Base-by-base conservation (phyloP, 768 basidiomycete genomes). In the Leccinum pellstonianum region DNA sequence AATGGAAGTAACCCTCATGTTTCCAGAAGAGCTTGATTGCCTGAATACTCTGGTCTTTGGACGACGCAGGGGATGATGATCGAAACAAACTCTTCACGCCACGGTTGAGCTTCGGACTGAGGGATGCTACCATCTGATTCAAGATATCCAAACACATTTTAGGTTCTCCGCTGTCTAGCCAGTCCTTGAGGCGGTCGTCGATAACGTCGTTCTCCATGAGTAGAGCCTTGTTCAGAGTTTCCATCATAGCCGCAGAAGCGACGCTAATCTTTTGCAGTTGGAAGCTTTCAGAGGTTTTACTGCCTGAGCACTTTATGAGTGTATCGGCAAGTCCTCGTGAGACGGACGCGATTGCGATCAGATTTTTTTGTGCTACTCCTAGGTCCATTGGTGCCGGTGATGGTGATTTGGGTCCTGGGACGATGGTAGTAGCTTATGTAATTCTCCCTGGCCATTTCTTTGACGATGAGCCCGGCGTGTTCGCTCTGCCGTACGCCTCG, bases 391-490 rank as follows among this genome's bases (percentile, higher is more conserved):
- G 25, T 27, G 25, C n/a, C n/a, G n/a, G n/a, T n/a, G n/a, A 27
- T 27, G 25, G 29, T 29, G 35, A 1, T 21, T 56, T 41, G 33
- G 4, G 33, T n/a, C n/a, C n/a, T n/a, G n/a, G n/a, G n/a, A 35
- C 33, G 4, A 27, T 27, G 25, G 25, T 5, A 35, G 12, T 5
- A 37, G 35, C 35, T 37, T 15, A 37, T 7, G 35, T 37, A 37
- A 37, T 6, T 15, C 35, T 6, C 14, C 14, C 12, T 15, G 55
- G 19, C 66, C 33, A 35, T 47, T 21, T n/a, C 46, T 47, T 1
- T 47, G 2, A 54, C 56, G 66, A 87, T 87, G 85, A 88, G 62
- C 85, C 83, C 63, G 87, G 87, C 55, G 76, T 88, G 62, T 90
- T 90, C 67, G 77, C 85, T 3, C 71, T 88, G 15, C 81, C 86